phyloP scores from a whole-genome alignment of 2,329 filamentous ascomycete genomes.

The Ceratocystis variospora region DNA sequence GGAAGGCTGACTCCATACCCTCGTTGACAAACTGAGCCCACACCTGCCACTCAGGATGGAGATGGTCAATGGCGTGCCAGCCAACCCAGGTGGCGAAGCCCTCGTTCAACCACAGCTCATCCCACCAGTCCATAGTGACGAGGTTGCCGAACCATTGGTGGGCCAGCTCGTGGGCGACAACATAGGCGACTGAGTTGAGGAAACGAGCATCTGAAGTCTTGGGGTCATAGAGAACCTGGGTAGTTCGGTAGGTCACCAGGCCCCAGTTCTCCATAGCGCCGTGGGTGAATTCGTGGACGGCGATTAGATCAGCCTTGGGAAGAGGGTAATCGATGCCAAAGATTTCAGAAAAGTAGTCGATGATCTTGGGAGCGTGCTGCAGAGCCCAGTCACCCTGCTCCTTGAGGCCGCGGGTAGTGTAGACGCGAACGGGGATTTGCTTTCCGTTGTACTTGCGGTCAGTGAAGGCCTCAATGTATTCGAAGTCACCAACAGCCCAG shows the following conservation, averaged over 20 bases:
- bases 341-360: constrained; percentile 93
- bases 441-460: constrained; percentile 83
- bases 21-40: constrained; percentile 97
- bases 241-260: constrained; percentile 88
- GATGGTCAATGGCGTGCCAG: constrained; percentile 79
- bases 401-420: constrained; percentile 88
- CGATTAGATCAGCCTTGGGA: constrained; percentile 80
- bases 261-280: constrained; percentile 96
- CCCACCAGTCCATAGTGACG: constrained; percentile 96
- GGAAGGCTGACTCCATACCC: constrained; percentile 81
- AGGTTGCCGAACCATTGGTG: constrained; percentile 95
- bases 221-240: constrained; percentile 91
- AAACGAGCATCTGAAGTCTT: constrained; percentile 79
- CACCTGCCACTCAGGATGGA: constrained; percentile 94
- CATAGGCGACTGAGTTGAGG: constrained; percentile 88
- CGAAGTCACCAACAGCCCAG: constrained; percentile 94
- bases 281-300: constrained; percentile 80
- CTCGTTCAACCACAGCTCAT: constrained; percentile 86
- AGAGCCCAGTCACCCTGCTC: constrained; percentile 82
- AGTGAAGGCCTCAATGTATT: constrained; percentile 87
- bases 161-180: constrained; percentile 93
- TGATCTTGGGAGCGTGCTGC: constrained; percentile 79
- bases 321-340: constrained; percentile 89
- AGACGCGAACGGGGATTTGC: constrained; percentile 82
- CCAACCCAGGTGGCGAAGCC: constrained; percentile 98